Conservation (phyloP, 768 basidiomycete species). For the Infundibulicybe gibba region DNA sequence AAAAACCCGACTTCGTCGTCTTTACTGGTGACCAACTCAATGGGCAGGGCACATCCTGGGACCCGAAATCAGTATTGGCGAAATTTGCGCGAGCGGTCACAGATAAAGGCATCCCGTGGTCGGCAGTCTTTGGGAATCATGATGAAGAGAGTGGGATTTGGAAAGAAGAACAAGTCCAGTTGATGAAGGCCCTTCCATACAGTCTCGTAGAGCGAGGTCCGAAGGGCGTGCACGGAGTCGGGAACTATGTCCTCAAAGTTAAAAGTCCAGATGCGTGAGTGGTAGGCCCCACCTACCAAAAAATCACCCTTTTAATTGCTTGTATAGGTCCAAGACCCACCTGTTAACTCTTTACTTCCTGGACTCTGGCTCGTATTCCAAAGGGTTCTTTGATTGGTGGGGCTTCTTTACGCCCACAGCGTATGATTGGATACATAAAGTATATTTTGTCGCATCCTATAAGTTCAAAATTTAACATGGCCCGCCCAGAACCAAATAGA, state of each 20-base stretch:
- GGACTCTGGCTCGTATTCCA: conserved; percentile 80
- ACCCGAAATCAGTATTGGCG: conserved; percentile 80
- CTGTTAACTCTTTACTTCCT: conserved; percentile 90
- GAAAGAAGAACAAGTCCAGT: conserved; percentile 61
- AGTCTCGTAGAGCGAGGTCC: conserved; percentile 81
- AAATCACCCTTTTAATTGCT: background rate
- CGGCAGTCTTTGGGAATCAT: conserved; percentile 93
- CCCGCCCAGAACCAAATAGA: conserved; percentile 68
- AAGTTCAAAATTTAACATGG: background rate
- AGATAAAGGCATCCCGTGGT: conserved; percentile 80
- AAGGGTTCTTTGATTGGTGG: conserved; percentile 55
- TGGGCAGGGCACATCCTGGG: conserved; percentile 89
- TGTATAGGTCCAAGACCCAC: conserved; percentile 73
- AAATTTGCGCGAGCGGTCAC: conserved; percentile 83
- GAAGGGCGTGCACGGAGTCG: conserved; percentile 80
- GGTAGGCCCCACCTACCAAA: background rate
- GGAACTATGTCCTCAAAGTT: conserved; percentile 89
- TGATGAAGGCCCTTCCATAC: conserved; percentile 82
- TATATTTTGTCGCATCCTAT: conserved; percentile 18
- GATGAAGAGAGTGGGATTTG: conserved; percentile 70
- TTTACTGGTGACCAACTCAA: conserved; percentile 94
- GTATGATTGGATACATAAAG: conserved; percentile 84
- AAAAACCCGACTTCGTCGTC: conserved; percentile 89
- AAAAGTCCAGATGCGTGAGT: conserved; percentile 81
- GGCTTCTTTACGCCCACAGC: conserved; percentile 65